phyloP scores from a whole-genome alignment of 1,284 basidiomycete species.

The Cryptococcus sp. region DNA sequence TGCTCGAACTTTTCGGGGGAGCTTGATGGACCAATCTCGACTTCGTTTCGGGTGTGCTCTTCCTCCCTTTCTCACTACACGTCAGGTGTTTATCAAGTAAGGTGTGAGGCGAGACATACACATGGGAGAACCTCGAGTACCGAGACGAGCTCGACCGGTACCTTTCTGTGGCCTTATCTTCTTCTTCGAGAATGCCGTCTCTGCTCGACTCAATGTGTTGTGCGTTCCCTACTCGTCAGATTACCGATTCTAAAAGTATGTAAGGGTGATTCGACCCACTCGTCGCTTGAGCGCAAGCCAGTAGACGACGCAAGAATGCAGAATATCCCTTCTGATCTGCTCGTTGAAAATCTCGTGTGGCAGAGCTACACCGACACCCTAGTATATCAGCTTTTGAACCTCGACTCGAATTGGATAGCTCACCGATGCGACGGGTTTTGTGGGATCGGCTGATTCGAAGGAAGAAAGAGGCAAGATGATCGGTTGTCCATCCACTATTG shows the following conservation, averaged over 20 bases:
- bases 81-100: neutral
- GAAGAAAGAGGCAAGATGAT: slow-evolving; percentile 41
- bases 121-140: slow-evolving; percentile 82
- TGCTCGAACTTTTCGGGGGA: slow-evolving; percentile 82
- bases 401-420: slow-evolving; percentile 4
- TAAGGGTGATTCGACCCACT: slow-evolving; percentile 44
- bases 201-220: slow-evolving; percentile 77
- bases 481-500: slow-evolving; percentile 7
- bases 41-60: slow-evolving; percentile 85
- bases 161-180: slow-evolving; percentile 94
- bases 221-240: slow-evolving; percentile 29
- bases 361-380: slow-evolving; percentile 33
- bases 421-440: slow-evolving; percentile 25
- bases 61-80: slow-evolving; percentile 68
- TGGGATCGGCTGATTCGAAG: slow-evolving; percentile 33
- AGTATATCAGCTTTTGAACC: neutral
- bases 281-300: slow-evolving; percentile 81
- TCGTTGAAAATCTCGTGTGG: slow-evolving; percentile 63
- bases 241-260: no score
- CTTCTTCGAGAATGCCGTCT: slow-evolving; percentile 78
- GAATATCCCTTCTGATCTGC: slow-evolving; percentile 81
- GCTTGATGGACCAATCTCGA: slow-evolving; percentile 81
- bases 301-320: slow-evolving; percentile 88
- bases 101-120: slow-evolving; percentile 45
- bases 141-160: slow-evolving; percentile 79